Base-by-base conservation (phyloP, 176 grass and related monocot species). In the Microstegium vimineum region DNA sequence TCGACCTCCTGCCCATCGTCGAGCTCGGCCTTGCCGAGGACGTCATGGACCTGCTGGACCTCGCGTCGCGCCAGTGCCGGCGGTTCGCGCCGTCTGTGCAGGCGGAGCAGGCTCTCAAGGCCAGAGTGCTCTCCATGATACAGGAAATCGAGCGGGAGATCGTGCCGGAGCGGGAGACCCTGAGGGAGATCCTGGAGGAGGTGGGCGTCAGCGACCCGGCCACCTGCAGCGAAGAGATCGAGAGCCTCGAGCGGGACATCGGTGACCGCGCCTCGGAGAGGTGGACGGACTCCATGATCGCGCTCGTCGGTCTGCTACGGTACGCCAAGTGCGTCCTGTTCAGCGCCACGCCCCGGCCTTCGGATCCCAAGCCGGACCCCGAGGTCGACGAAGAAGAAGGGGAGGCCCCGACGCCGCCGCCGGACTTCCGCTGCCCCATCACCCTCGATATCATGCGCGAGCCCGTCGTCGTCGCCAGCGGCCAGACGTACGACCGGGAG, bases 401-500 rank as follows among this genome's bases (percentile, higher is more conserved):
- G 8, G 84, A 94, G 38, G 72, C 84, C 2, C 86, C 86, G 8
- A 46, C 85, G 51, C 89, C 90, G 28, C 96, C 93, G 1, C 79
- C 66, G 75, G 96, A 99, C 76, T 94, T 99, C 83, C 88, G 96
- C 22, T 99, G 96, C 93, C 91, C 96, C 4, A 95, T 99, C 82
- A 90, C 93, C 0, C 96, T 99, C 65, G 96, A 99, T 14, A 74
- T 99, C 61, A 99, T 99, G 85, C 85, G 79, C 37, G 96, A 99
- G 18, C 96, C 96, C 13, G 89, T 99, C 15, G 89, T 99, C 32
- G 89, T 91, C 42, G 81, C 85, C 16, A 99, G 90, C 57, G 93
- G 96, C 8, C 96, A 99, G 89, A 99, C 96, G 1, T 99, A 99
- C 80, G 96, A 99, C 51, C 87, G 90, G 47, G 91, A 93, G 30